phyloP scores from a whole-genome alignment of 2,329 filamentous ascomycete genomes.

The Endoconidiophora polonica region DNA sequence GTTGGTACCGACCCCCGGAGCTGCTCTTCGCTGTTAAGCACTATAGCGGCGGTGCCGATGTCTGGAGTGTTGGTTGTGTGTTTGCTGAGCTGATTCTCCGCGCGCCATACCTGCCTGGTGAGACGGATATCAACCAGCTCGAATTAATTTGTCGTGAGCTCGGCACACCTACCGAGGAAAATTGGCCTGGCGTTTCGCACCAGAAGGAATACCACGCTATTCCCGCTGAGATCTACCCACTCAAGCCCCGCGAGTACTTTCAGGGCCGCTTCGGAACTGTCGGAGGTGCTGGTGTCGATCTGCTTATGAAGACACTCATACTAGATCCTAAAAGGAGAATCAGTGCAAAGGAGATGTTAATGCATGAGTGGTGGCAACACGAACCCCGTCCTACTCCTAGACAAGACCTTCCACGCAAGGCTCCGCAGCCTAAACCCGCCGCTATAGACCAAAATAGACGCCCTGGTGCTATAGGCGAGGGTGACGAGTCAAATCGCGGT shows the following conservation, averaged over 20 bases:
- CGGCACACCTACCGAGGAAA: slow-evolving; percentile 82
- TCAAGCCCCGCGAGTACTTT: slow-evolving; percentile 57
- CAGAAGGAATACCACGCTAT: slow-evolving; percentile 62
- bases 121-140: slow-evolving; percentile 75
- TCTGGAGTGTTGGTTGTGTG: slow-evolving; percentile 87
- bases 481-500: slow-evolving; percentile 46
- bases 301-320: slow-evolving; percentile 69
- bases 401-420: slow-evolving; percentile 64
- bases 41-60: slow-evolving; percentile 79
- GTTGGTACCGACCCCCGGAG: slow-evolving; percentile 93
- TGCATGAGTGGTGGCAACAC: slow-evolving; percentile 71
- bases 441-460: slow-evolving; percentile 61
- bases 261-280: slow-evolving; percentile 61
- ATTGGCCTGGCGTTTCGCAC: slow-evolving; percentile 81
- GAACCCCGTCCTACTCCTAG: slow-evolving; percentile 72
- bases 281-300: slow-evolving; percentile 67
- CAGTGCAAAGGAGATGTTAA: slow-evolving; percentile 59
- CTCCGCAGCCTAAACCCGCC: slow-evolving; percentile 49
- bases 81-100: slow-evolving; percentile 82
- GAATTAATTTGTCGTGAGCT: slow-evolving; percentile 68
- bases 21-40: slow-evolving; percentile 78
- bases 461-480: slow-evolving; percentile 26
- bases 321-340: slow-evolving; percentile 78
- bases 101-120: slow-evolving; percentile 66
- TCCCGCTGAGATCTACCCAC: slow-evolving; percentile 38